Evolutionary conservation across 306 rosid genomes (phyloP), one percentile per base, ranked within the genome.

Genomic region (Ammopiptanthus mongolicus): DNA sequence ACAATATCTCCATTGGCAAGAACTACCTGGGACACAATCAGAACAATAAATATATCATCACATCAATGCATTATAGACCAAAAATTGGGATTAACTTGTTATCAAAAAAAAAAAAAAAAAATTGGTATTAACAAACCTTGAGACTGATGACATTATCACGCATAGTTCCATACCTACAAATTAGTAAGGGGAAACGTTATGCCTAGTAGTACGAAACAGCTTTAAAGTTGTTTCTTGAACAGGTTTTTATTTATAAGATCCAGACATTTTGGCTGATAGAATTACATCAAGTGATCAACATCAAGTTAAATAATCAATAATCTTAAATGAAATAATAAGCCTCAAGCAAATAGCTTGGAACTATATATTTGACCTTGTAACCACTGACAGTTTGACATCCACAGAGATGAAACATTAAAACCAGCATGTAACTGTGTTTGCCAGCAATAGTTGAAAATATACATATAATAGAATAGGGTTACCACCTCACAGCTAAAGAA

Each of bases 151-250:
- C 98, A 74, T 95, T 95, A 69, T 91, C 98, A 51, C 98, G 97
- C 98, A 95, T 95, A 64, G 98, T 95, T 79, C 98, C 97, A 65
- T 91, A 95, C 91, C 98, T 95, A 80, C 88, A 87, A 52, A 83
- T 80, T 80, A 85, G 82, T 65, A 87, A 62, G 34, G 85, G 29
- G 76, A 76, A 86, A 59, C 18, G 69, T 79, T 61, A 89, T 28
- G 58, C 69, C 53, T 65, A 75, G 69, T 19, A 81, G 41, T 13
- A 85, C 71, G 71, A 21, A 34, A 77, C 29, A 72, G 57, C 62
- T 68, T 44, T 11, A 25, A 62, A 62, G 55, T 12, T 42, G 42
- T 23, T 65, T 28, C 39, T 51, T 33, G 21, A 74, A 42, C 25
- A 25, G 29, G n/a, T 18, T 69, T 44, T 52, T 47, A 39, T 22